These are phyloP conservation scores for Climacium dendroides DNA, from an alignment of 225 moss, liverwort and hornwort species.

Conservation along the genomic window DNA sequence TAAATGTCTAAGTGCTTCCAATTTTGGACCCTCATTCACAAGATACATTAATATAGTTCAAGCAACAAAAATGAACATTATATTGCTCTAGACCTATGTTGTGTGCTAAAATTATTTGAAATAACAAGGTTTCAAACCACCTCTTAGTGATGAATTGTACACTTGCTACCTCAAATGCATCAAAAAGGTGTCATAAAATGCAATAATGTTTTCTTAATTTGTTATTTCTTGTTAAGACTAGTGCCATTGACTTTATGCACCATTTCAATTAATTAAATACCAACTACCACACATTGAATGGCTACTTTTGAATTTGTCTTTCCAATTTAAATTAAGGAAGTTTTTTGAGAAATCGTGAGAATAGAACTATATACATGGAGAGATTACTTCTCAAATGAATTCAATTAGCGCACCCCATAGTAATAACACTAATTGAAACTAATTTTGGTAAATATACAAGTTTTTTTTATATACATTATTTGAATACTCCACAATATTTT, in stretches of 20 bases:
- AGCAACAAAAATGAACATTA: not conserved
- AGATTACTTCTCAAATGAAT: not conserved
- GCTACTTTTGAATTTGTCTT: not conserved
- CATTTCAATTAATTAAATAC: not conserved
- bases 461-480: not conserved
- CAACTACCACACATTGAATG: not conserved
- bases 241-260: not conserved
- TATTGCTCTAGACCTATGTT: not conserved
- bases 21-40: not conserved
- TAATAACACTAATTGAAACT: not conserved
- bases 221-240: not conserved
- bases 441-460: not conserved
- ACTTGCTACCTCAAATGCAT: not conserved
- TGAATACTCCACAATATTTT: not conserved
- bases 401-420: fast-evolving
- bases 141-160: not conserved
- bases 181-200: not conserved
- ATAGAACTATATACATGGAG: not conserved
- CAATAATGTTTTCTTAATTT: not conserved
- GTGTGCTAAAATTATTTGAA: not conserved
- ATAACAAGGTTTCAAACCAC: not conserved
- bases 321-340: not conserved
- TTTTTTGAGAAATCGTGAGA: not conserved
- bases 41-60: not conserved
- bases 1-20: not conserved